Conservation (phyloP, 257 asterid species). For the Solanum neorickii region DNA sequence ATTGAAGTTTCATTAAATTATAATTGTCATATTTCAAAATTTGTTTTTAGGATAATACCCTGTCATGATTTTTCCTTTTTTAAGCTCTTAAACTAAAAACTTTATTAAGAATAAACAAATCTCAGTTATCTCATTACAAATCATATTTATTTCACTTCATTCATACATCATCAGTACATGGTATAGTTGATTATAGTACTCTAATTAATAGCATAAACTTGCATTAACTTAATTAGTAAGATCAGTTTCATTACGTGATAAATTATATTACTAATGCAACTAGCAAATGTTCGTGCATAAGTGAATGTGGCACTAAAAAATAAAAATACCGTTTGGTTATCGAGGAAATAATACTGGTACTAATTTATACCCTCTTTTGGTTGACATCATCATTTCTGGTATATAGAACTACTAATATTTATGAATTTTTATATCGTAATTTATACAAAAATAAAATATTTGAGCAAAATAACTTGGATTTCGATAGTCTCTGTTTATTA, state of each 20-base stretch:
- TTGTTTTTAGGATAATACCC: not conserved
- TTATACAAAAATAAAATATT: not conserved
- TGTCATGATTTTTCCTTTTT: too few species aligned
- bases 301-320: not conserved
- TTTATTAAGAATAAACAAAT: too few species aligned
- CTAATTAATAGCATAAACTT: not conserved
- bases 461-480: not conserved
- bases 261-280: not conserved
- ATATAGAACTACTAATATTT: not conserved
- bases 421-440: not conserved
- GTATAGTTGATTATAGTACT: not conserved
- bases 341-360: not conserved
- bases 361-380: not conserved
- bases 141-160: not conserved
- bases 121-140: not conserved
- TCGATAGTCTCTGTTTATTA: not conserved
- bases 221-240: not conserved
- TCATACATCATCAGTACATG: not conserved
- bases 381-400: not conserved
- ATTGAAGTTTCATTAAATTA: accelerated
- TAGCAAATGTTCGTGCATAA: not conserved
- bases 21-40: not conserved
- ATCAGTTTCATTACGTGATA: not conserved
- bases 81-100: too few species aligned
- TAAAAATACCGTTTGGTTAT: not conserved